These are phyloP conservation scores for Chytriomyces sp. DNA, from an alignment of 192 early-diverging fungal species.

Conservation along the genomic window DNA sequence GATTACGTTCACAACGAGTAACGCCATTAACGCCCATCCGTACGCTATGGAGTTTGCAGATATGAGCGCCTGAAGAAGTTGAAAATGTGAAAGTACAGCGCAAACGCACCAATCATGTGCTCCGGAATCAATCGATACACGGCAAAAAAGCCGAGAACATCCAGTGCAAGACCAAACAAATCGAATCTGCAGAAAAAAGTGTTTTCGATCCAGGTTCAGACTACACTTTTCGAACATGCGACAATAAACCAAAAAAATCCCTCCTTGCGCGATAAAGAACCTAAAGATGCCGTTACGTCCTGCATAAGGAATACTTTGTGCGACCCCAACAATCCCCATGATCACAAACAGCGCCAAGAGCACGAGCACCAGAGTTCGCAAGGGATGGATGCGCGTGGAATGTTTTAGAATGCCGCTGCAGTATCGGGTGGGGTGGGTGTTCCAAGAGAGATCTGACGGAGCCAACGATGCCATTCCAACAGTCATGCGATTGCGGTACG, in stretches of 20 bases:
- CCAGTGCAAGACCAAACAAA: neutral
- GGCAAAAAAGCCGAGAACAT: slow-evolving; percentile 9
- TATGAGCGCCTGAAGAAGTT: too few species aligned
- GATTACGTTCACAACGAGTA: slow-evolving; percentile 12
- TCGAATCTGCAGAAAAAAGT: slow-evolving; percentile 1
- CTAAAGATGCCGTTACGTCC: slow-evolving; percentile 26
- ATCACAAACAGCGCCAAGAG: slow-evolving; percentile 13
- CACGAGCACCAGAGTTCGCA: slow-evolving; percentile 10
- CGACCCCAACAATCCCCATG: slow-evolving; percentile 8
- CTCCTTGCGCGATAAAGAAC: slow-evolving; percentile 10
- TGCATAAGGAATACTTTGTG: neutral
- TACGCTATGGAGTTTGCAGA: neutral
- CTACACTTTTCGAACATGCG: neutral
- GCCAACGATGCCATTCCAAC: neutral
- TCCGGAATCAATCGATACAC: slow-evolving; percentile 22
- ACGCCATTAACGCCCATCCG: slow-evolving; percentile 22
- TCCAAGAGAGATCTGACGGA: neutral
- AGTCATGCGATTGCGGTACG: neutral
- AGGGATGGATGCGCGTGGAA: neutral
- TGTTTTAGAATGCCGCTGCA: neutral
- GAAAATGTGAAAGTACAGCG: too few species aligned
- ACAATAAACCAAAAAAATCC: neutral
- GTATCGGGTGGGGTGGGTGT: neutral
- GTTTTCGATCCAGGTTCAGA: neutral
- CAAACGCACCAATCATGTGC: slow-evolving; percentile 5